Base-by-base conservation (phyloP, 768 basidiomycete genomes). In the Lactarius trivialis region DNA sequence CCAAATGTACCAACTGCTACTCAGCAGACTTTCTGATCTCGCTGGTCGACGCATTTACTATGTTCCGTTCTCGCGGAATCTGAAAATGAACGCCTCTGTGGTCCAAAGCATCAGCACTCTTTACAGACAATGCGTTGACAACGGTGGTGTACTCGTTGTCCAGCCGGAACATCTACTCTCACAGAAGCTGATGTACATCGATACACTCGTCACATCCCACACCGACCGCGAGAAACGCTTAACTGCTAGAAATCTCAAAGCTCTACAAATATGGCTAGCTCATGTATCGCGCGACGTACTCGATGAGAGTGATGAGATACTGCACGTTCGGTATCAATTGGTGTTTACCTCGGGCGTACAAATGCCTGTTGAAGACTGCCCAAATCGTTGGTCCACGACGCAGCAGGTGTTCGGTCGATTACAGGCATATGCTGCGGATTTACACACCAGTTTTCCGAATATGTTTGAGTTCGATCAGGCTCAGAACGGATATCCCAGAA, bases 131-230 rank as follows among this genome's bases (percentile, higher is more conserved):
- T 84, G 83, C 59, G 71, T 70, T 60, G 57, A 50, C 0, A 68
- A 69, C 19, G 69, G 73, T 4, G 82, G 82, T 0, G 66, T 84
- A 24, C 67, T 82, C 12, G 71, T 84, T 0, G 61, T 73, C 12
- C 83, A 84, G 50, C 83, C 82, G 0, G 82, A 84, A 51, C 80
- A 84, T 26, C 70, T 82, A 17, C 72, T 84, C 2, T 84, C 83
- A 0, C 78, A 80, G 58, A 74, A 76, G 63, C 71, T 83, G 12
- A 76, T 80, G 74, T 75, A 72, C 3, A 70, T 82, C 24, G 78
- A 83, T 61, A 36, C 21, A 0, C 57, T 58, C 26, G 15, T 70
- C 67, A 34, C 70, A 73, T 19, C 55, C 74, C 2, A 36, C 49
- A 14, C 34, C 14, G 39, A 53, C 48, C 0, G 1, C 21, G 19